A percentile compares a stretch with the other conserved stretches of the same genome.
These are phyloP conservation scores for Pichia eremophila DNA, from an alignment of 805 yeast species.

Conservation along the genomic window DNA sequence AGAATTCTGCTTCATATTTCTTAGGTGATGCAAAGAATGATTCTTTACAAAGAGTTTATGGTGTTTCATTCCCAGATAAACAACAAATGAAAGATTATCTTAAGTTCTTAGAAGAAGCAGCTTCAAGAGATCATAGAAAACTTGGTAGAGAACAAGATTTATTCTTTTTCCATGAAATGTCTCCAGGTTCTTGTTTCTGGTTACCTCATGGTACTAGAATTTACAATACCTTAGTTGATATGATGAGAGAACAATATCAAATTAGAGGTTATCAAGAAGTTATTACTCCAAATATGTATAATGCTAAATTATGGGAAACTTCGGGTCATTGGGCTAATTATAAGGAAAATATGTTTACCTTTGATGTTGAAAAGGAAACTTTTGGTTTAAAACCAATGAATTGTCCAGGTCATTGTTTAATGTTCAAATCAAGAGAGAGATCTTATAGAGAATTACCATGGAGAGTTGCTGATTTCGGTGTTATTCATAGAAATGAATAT, in stretches of 20 bases:
- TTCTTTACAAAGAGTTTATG: conserved; percentile 93
- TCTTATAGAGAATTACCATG: conserved; percentile 95
- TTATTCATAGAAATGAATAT: conserved; percentile 91
- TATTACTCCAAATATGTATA: conserved; percentile 98
- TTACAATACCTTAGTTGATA: conserved; percentile 75
- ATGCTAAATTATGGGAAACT: conserved; percentile 94
- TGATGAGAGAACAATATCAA: conserved; percentile 77
- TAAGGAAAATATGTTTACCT: conserved; percentile 93
- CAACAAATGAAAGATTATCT: conserved; percentile 90
- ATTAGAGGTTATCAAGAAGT: conserved; percentile 97
- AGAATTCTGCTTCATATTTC: conserved; percentile 94
- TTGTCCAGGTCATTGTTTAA: conserved; percentile 71
- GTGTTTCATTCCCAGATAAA: conserved; percentile 98
- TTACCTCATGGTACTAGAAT: conserved; percentile 98
- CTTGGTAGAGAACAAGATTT: conserved; percentile 95
- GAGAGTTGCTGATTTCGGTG: conserved; percentile 98
- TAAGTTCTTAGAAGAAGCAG: conserved; percentile 92
- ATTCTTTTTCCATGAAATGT: conserved; percentile 90
- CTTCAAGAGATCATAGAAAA: conserved; percentile 91
- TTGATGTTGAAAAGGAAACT: conserved; percentile 93
- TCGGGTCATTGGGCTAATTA: conserved; percentile 99
- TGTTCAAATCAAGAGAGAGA: conserved; percentile 87
- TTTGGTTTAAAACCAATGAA: conserved; percentile 89
- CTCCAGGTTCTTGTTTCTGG: conserved; percentile 99
- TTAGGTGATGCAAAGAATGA: conserved; percentile 89